These are phyloP conservation scores for Melanopsichium pennsylvanicum DNA, from an alignment of 1,284 basidiomycete genomes.

Conservation along the genomic window DNA sequence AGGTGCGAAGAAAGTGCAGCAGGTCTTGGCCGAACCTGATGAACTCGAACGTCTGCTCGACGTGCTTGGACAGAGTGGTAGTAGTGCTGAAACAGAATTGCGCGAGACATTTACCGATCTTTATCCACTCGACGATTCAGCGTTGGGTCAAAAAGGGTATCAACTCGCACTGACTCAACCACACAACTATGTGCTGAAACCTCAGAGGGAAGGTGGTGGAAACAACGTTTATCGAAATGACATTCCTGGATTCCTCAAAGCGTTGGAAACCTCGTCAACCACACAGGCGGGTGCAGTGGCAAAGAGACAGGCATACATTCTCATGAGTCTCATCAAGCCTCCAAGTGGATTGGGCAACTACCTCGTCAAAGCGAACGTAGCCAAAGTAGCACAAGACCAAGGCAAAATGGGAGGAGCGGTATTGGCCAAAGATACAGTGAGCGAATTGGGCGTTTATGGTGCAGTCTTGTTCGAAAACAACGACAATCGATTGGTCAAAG, in stretches of 20 bases:
- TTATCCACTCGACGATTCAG: conserved; percentile 67
- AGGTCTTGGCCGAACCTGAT: conserved; percentile 79
- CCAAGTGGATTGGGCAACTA: conserved; percentile 76
- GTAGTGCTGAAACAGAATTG: conserved; percentile 11
- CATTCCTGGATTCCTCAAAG: conserved; percentile 79
- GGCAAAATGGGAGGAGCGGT: no score
- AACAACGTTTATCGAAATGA: conserved; percentile 91
- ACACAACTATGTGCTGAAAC: conserved; percentile 83
- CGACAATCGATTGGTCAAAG: conserved; percentile 51
- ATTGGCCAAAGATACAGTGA: conserved; percentile 76
- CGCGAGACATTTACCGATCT: conserved; percentile 45
- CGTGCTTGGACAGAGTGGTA: not conserved
- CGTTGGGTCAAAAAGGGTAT: conserved; percentile 69
- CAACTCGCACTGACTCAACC: conserved; percentile 71
- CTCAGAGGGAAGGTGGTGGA: conserved; percentile 94
- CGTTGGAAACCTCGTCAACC: conserved; percentile 15
- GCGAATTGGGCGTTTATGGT: conserved; percentile 92
- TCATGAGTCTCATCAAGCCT: conserved; percentile 88
- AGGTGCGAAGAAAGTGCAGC: conserved; percentile 94
- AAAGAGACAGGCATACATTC: conserved; percentile 77
- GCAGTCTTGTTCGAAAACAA: conserved; percentile 76
- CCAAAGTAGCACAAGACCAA: not conserved
- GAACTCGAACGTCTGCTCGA: conserved; percentile 75
- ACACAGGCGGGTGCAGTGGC: conserved; percentile 14
- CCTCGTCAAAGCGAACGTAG: conserved; percentile 72